A percentile compares a stretch with the other conserved stretches of the same genome.
phyloP scores from a whole-genome alignment of 2,329 filamentous ascomycete species.

The Parascedosporium putredinis region DNA sequence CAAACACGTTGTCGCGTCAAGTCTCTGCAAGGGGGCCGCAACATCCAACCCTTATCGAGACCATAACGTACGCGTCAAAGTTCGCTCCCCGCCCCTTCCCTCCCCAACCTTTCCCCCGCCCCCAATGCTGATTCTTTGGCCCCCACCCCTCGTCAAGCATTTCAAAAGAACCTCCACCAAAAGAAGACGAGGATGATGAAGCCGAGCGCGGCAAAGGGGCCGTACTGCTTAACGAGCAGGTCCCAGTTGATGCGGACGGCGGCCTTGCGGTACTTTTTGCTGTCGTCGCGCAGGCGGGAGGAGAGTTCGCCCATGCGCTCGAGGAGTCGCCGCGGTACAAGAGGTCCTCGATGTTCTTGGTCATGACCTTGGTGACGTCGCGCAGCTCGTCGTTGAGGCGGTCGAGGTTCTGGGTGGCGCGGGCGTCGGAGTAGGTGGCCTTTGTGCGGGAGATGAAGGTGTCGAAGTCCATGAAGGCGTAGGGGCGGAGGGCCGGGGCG shows the following conservation, averaged over 20 bases:
- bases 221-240: conserved; percentile 90
- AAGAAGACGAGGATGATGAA: conserved; percentile 79
- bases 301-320: conserved; percentile 97
- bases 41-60: no score
- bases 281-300: conserved; percentile 77
- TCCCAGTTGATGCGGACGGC: conserved; percentile 98
- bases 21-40: no score
- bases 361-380: conserved; percentile 99
- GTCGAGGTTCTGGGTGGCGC: conserved; percentile 85
- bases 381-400: conserved; percentile 94
- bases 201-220: conserved; percentile 72
- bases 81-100: not conserved
- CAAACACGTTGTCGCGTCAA: no score
- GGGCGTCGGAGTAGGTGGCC: conserved; percentile 84
- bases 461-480: conserved; percentile 97
- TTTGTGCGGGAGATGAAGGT: conserved; percentile 91
- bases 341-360: conserved; percentile 98
- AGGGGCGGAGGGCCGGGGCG: conserved; percentile 68
- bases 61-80: no score
- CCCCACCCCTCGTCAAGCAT: not conserved
- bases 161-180: conserved; percentile 84
- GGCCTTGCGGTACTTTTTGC: conserved; percentile 84
- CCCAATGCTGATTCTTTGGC: not conserved
- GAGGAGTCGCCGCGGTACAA: conserved; percentile 89
- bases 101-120: not conserved